These are phyloP conservation scores for Mucor lusitanicus DNA, from an alignment of 371 early-diverging fungal genomes.

Conservation along the genomic window DNA sequence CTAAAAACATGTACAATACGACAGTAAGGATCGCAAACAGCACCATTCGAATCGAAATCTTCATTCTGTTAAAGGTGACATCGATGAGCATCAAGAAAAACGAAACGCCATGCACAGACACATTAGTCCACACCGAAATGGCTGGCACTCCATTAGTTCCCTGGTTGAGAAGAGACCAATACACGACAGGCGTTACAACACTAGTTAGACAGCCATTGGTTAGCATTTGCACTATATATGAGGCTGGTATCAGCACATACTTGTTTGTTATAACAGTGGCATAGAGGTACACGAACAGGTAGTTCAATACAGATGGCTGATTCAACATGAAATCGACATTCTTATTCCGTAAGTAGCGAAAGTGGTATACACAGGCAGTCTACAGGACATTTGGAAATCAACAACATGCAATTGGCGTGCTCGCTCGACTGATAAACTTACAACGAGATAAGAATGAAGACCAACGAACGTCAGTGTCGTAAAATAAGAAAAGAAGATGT, in stretches of 20 bases:
- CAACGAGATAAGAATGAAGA: constrained; percentile 52
- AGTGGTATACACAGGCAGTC: constrained; percentile 31
- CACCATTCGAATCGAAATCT: constrained; percentile 42
- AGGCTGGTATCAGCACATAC: constrained; percentile 23
- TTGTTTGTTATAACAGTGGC: constrained; percentile 45
- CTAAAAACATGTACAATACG: constrained; percentile 50
- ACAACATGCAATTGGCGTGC: neutral
- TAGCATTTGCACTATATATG: neutral
- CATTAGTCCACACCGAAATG: constrained; percentile 41
- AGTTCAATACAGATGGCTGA: constrained; percentile 43
- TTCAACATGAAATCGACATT: constrained; percentile 29
- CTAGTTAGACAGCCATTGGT: constrained; percentile 10
- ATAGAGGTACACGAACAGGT: constrained; percentile 45
- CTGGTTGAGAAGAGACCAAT: constrained; percentile 42
- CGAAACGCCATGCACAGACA: constrained; percentile 56
- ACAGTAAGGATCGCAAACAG: constrained; percentile 37
- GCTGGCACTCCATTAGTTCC: constrained; percentile 7
- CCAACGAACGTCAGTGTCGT: constrained; percentile 59
- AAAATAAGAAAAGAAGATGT: constrained; percentile 45
- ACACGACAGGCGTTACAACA: constrained; percentile 59
- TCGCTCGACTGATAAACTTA: constrained; percentile 18
- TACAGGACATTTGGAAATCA: neutral
- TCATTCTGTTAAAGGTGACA: constrained; percentile 48
- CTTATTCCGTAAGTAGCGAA: constrained; percentile 31
- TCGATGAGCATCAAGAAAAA: constrained; percentile 55